A percentile compares a stretch with the other conserved stretches of the same genome.
These are phyloP conservation scores for Posidonia australis DNA, from an alignment of 106 monocot species.

Conservation along the genomic window DNA sequence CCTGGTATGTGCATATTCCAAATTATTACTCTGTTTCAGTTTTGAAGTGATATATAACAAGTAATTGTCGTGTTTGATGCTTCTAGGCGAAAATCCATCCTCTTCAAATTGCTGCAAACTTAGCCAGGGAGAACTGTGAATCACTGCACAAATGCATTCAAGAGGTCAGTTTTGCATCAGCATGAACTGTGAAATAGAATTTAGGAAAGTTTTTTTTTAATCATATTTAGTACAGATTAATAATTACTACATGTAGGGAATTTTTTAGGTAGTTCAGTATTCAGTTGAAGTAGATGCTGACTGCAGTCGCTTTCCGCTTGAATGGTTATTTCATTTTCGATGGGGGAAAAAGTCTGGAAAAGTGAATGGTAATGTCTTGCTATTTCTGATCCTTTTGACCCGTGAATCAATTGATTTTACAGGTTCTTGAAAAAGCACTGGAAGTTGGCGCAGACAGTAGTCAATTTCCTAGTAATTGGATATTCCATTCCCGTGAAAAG, in stretches of 20 bases:
- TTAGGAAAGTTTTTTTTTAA: background rate
- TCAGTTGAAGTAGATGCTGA: slow-evolving; percentile 37
- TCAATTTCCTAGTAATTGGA: slow-evolving; percentile 79
- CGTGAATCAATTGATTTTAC: slow-evolving; percentile 28
- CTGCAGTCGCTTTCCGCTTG: slow-evolving; percentile 44
- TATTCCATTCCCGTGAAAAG: slow-evolving; percentile 92
- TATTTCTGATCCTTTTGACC: slow-evolving; percentile 20
- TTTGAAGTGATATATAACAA: background rate
- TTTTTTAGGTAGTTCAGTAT: slow-evolving; percentile 67
- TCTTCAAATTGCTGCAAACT: slow-evolving; percentile 52
- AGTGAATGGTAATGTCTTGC: slow-evolving; percentile 5
- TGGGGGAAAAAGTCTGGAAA: slow-evolving; percentile 17
- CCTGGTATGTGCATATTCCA: too few relatives aligned
- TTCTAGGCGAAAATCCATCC: slow-evolving; percentile 84
- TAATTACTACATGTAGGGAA: slow-evolving; percentile 46
- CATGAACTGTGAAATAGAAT: background rate
- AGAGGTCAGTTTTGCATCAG: slow-evolving; percentile 32
- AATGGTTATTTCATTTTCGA: slow-evolving; percentile 91
- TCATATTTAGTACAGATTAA: slow-evolving; percentile 2
- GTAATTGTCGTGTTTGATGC: background rate
- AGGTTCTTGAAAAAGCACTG: slow-evolving; percentile 86
- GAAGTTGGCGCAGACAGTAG: slow-evolving; percentile 86
- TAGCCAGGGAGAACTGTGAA: slow-evolving; percentile 61
- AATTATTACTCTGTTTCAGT: background rate
- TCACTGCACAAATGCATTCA: slow-evolving; percentile 62